Base-by-base conservation (phyloP, 441 rosid species). In the Breynia disticha region DNA sequence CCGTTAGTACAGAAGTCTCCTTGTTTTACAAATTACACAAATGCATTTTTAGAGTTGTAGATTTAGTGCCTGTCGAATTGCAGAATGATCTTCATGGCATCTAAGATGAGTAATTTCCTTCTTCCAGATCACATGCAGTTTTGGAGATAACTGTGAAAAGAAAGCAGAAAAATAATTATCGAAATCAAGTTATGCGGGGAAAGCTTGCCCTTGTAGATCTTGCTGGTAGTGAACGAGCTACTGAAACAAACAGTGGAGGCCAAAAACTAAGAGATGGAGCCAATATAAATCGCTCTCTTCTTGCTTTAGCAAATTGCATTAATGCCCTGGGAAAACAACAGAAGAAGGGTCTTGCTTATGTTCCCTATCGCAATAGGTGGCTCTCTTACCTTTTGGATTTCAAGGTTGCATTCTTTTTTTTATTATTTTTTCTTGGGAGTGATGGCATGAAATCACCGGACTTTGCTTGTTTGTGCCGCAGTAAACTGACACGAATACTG, bases 171-270 rank as follows among this genome's bases (percentile, higher is more conserved):
- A 90, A 76, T 72, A 71, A 72, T 72, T 79, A 79, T 51, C 78
- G 54, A 46, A 82, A 85, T 76, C 96, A 85, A 69, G 75, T 87
- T 32, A 64, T 87, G 76, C 76, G 57, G 67, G 96, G 96, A 62
- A 90, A 90, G 73, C 90, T 90, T 55, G 90, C 98, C 53, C 98
- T 90, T 63, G 96, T 90, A 52, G 98, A 90, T 76, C 98, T 90
- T 69, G 98, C 98, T 61, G 96, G 98, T 49, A 90, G 96, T 75
- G 98, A 90, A 75, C 77, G 96, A 68, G 93, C 98, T 53, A 78
- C 95, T 52, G 98, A 90, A 74, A 80, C 96, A 19, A 90, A 90
- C 65, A 85, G 68, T 52, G 91, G 85, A 24, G 98, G 96, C 55
- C 88, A 83, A 67, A 90, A 87, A 76, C 77, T 90, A 58, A 85